Conservation (phyloP, 2,329 filamentous ascomycete genomes). For the Ceratocystiopsis minuta region DNA sequence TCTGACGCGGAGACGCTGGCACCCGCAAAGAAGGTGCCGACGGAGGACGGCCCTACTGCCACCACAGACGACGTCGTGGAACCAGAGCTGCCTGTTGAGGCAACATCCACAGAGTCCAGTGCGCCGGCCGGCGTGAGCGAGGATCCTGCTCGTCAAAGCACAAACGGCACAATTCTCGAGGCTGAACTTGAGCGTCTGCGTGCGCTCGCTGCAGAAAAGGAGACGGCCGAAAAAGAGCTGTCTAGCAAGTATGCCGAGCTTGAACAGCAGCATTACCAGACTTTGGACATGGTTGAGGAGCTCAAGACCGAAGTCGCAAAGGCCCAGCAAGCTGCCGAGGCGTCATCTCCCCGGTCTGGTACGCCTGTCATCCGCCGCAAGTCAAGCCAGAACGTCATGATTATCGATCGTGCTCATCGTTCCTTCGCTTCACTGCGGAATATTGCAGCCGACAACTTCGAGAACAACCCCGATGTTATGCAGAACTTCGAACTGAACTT, state of each 20-base stretch:
- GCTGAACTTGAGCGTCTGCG: slow-evolving; percentile 57
- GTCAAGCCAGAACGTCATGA: slow-evolving; percentile 75
- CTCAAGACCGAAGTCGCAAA: slow-evolving; percentile 75
- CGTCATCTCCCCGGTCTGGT: slow-evolving; percentile 43
- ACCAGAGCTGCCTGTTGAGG: slow-evolving; percentile 3
- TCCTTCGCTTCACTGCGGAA: slow-evolving; percentile 81
- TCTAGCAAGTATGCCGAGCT: slow-evolving; percentile 67
- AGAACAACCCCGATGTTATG: slow-evolving; percentile 63
- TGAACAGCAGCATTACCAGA: slow-evolving; percentile 63
- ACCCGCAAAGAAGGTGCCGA: slow-evolving; percentile 1
- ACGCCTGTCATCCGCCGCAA: slow-evolving; percentile 78
- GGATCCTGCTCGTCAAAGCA: not conserved
- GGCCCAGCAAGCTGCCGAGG: slow-evolving; percentile 43
- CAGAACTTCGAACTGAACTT: slow-evolving; percentile 87
- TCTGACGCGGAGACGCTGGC: slow-evolving; percentile 39
- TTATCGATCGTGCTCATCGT: slow-evolving; percentile 77
- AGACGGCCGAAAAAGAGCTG: slow-evolving; percentile 54
- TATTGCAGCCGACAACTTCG: slow-evolving; percentile 74
- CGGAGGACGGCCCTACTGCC: too few species aligned
- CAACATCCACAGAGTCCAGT: not conserved
- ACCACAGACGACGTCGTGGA: not conserved
- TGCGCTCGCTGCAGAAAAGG: slow-evolving; percentile 55
- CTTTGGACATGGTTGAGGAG: slow-evolving; percentile 73
- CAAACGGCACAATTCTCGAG: slow-evolving; percentile 17
- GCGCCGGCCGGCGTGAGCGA: not conserved